Evolutionary conservation across 345 rosid species (phyloP), one percentile per base, ranked within the genome.

Genomic region (Erucastrum elatum): DNA sequence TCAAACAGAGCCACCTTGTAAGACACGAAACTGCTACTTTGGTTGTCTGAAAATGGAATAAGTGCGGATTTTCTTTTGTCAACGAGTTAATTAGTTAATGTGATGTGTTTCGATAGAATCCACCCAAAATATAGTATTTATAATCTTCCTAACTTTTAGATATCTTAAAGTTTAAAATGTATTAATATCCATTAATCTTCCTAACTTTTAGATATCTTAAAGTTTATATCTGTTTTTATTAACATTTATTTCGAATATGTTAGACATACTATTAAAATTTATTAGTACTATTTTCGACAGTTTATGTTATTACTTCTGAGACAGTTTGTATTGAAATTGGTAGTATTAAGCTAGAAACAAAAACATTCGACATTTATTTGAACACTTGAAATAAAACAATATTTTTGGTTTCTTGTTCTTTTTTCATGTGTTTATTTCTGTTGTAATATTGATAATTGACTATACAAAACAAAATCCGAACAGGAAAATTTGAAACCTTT

Each of bases 1-100:
- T 71, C n/a, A 2, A 59, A 64, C 55, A 77, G n/a, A 29, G 15
- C 34, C 29, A 77, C 12, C 11, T 29, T 59, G 31, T 26, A 26
- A 59, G 64, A 5, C 39, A 75, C 35, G 29, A 3, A 69, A 53
- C 25, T 63, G 11, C 31, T 68, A 72, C 71, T 33, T 70, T 3
- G 49, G 44, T 25, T 60, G 58, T 72, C 39, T 58, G 66, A 58
- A 70, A 71, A 64, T 64, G 41, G 69, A 72, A 13, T 65, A 27
- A 44, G 76, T 64, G 51, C 26, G 55, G 67, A 60, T 17, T 44
- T 34, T n/a, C 12, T 46, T 51, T 51, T 51, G 8, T 8, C 3
- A 4, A 64, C 10, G 61, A 17, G 21, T 2, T 27, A 6, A 61
- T 15, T 25, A 62, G 4, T 31, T 49, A 49, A 12, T 51, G 56